Evolutionary conservation across 2,329 filamentous ascomycete genomes (phyloP).

Genomic region (Botrytis pseudocinerea): DNA sequence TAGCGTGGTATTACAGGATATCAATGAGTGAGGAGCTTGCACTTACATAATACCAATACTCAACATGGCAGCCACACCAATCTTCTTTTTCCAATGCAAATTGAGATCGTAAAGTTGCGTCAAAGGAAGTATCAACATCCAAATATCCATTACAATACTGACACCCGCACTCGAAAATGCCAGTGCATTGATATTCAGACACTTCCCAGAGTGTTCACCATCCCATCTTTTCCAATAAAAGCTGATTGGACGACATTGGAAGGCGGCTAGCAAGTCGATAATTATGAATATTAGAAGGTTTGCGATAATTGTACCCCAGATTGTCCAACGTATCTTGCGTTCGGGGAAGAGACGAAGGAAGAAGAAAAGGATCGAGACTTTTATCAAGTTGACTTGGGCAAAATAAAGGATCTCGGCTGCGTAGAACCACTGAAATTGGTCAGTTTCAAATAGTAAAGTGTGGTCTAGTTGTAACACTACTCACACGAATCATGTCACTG

Average conservation of each 20-base stretch:
- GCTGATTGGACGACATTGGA: slow-evolving; percentile 52
- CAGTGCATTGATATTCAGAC: slow-evolving; percentile 51
- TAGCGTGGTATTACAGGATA: background rate
- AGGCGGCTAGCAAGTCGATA: slow-evolving; percentile 28
- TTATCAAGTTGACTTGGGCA: slow-evolving; percentile 25
- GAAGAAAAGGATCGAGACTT: slow-evolving; percentile 28
- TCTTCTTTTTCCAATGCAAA: slow-evolving; percentile 50
- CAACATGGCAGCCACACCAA: slow-evolving; percentile 52
- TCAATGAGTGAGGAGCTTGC: background rate
- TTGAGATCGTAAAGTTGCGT: slow-evolving; percentile 47
- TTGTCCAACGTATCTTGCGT: slow-evolving; percentile 9
- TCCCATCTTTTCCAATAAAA: slow-evolving; percentile 57
- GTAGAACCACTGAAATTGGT: slow-evolving; percentile 28
- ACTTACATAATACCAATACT: slow-evolving; percentile 47
- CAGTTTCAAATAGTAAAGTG: background rate
- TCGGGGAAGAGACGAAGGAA: slow-evolving; percentile 32
- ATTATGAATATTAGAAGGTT: slow-evolving; percentile 23
- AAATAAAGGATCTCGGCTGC: slow-evolving; percentile 30
- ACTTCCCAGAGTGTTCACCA: slow-evolving; percentile 48
- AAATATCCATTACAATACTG: slow-evolving; percentile 53
- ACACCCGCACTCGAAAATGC: slow-evolving; percentile 53
- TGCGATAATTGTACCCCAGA: slow-evolving; percentile 21
- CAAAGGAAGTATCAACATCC: slow-evolving; percentile 54
- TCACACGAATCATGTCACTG: slow-evolving; percentile 27
- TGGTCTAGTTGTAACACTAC: background rate